These are phyloP conservation scores for Aspergillus indologenus DNA, from an alignment of 495 filamentous ascomycete species.

Conservation along the genomic window DNA sequence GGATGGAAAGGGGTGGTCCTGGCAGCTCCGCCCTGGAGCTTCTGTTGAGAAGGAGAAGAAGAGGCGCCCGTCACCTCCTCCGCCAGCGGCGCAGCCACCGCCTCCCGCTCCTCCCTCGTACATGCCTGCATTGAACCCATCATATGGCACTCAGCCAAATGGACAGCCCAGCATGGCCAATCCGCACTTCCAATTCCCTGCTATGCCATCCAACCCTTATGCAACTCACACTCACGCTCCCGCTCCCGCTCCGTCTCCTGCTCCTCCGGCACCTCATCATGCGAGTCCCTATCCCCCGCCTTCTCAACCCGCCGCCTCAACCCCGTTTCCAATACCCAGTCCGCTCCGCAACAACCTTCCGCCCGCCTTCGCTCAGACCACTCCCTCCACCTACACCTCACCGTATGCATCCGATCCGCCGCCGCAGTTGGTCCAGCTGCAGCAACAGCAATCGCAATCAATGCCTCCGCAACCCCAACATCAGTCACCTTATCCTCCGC, in stretches of 20 bases:
- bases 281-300: conserved; percentile 25
- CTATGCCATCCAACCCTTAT: conserved; percentile 36
- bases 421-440: conserved; percentile 33
- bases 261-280: conserved; percentile 18
- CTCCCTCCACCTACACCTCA: conserved; percentile 41
- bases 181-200: conserved; percentile 46
- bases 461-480: conserved; percentile 30
- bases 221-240: conserved; percentile 21
- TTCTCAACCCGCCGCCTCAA: conserved; percentile 15
- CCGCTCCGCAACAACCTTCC: conserved; percentile 45
- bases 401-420: conserved; percentile 43
- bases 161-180: conserved; percentile 33
- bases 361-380: conserved; percentile 40
- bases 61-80: conserved; percentile 54
- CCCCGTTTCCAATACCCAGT: conserved; percentile 40
- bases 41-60: conserved; percentile 72
- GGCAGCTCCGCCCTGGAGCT: conserved; percentile 60
- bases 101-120: conserved; percentile 36
- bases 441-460: conserved; percentile 28
- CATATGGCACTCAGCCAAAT: conserved; percentile 34
- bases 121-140: conserved; percentile 39
- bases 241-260: conserved; percentile 21
- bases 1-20: conserved; percentile 69
- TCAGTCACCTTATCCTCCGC: conserved; percentile 31
- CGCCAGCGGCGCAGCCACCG: conserved; percentile 38